Evolutionary conservation across 2,329 filamentous ascomycete genomes (phyloP).

Genomic region (Fusarium continuum): DNA sequence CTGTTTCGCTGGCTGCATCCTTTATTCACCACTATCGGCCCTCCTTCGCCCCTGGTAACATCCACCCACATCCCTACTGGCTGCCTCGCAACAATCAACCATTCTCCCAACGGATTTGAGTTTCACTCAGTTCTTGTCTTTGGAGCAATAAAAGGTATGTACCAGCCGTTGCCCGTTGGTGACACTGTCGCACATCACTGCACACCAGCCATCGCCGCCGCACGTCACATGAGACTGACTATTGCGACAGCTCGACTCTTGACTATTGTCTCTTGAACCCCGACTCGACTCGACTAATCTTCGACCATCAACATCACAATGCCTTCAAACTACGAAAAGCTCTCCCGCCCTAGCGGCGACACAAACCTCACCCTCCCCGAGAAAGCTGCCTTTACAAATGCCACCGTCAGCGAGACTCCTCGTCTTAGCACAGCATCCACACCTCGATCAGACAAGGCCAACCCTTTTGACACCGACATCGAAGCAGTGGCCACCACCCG

Average conservation of each 20-base stretch:
- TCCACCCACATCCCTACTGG: background rate
- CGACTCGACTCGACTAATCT: background rate
- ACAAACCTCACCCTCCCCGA: slow-evolving; percentile 42
- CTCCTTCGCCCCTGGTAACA: background rate
- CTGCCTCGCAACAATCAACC: slow-evolving; percentile 11
- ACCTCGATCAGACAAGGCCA: slow-evolving; percentile 55
- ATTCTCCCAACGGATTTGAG: slow-evolving; percentile 6
- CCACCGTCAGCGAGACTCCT: slow-evolving; percentile 37
- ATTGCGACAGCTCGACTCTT: slow-evolving; percentile 11
- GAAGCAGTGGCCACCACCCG: slow-evolving; percentile 59
- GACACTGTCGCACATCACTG: slow-evolving; percentile 25
- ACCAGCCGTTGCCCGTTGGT: slow-evolving; percentile 19
- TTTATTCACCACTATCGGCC: background rate
- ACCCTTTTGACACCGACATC: slow-evolving; percentile 67
- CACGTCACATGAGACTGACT: slow-evolving; percentile 30
- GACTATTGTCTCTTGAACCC: too few species aligned
- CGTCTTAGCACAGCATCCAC: slow-evolving; percentile 54
- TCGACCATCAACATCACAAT: slow-evolving; percentile 27
- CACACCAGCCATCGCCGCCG: slow-evolving; percentile 21
- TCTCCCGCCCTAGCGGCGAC: slow-evolving; percentile 38
- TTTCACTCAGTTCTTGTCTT: slow-evolving; percentile 9
- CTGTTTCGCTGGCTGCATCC: background rate
- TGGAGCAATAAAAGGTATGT: slow-evolving; percentile 29
- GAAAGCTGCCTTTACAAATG: slow-evolving; percentile 43
- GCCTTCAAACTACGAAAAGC: slow-evolving; percentile 43